Evolutionary conservation across 2,329 filamentous ascomycete genomes (phyloP), one percentile per base, ranked within the genome.

Genomic region (Paracoccidioides lutzii): DNA sequence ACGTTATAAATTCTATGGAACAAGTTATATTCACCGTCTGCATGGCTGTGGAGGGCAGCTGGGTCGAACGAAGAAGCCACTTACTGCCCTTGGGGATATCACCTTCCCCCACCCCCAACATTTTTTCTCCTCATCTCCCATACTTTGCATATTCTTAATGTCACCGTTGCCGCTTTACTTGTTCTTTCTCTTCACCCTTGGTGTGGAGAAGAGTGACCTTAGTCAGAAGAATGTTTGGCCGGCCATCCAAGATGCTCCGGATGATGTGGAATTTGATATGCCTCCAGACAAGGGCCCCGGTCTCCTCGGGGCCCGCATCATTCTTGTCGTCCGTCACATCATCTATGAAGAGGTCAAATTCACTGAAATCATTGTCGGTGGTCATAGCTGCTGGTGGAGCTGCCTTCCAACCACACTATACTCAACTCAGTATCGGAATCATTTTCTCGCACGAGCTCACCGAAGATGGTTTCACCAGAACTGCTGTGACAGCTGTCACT

Each of bases 301-400:
- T 54, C n/a, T 41, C 40, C 38, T 54, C 10, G 9, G 35, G 32
- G 37, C 43, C 52, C 8, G 14, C 43, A 54, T 48, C 14, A 45
- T 38, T 46, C 30, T 38, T 37, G 38, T 54, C 43, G 30, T 54
- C 43, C 10, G 52, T 54, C 32, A 54, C n/a, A 48, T 63, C 57
- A 44, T 57, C 59, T 35, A 56, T 44, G 42, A 53, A 60, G 33
- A 14, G 10, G 40, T 42, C 40, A 42, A 42, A 5, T 42, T 42
- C 22, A 22, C 22, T 22, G 22, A 22, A 1, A 8, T 57, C 51
- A 12, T 43, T 41, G 38, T 62, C 52, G 50, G 49, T n/a, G 9
- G 37, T 12, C 12, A 30, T 41, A 41, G n/a, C 15, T n/a, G 15
- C 33, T 41, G 49, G 9, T 38, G 37, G 3, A 52, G 32, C 33